These are phyloP conservation scores for Brettanomyces sp. DNA, from an alignment of 805 yeast species.

Conservation along the genomic window DNA sequence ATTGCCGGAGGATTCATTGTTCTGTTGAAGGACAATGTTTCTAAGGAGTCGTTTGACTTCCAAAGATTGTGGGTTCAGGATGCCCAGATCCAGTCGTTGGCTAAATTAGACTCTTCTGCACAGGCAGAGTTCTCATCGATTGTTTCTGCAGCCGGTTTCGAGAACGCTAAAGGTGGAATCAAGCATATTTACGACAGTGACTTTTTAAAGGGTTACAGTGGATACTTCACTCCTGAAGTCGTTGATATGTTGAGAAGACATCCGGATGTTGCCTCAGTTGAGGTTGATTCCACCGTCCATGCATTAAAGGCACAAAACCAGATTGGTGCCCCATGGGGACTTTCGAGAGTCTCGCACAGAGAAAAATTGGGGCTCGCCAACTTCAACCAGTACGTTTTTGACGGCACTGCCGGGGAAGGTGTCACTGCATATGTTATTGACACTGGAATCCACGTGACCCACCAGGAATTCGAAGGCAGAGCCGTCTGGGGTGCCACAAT, in stretches of 20 bases:
- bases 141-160: constrained; percentile 12
- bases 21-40: constrained; percentile 63
- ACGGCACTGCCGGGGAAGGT: constrained; percentile 69
- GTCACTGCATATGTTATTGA: constrained; percentile 84
- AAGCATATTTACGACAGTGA: constrained; percentile 53
- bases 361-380: constrained; percentile 57
- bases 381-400: constrained; percentile 66
- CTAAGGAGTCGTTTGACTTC: constrained; percentile 43
- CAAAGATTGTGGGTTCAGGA: constrained; percentile 62
- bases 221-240: constrained; percentile 68
- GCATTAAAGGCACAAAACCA: constrained; percentile 53
- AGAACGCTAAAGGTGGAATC: constrained; percentile 37
- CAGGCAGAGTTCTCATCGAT: constrained; percentile 23
- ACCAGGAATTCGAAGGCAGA: constrained; percentile 74
- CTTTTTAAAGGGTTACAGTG: constrained; percentile 72
- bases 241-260: constrained; percentile 56
- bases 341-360: constrained; percentile 83
- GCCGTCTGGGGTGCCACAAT: constrained; percentile 81
- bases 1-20: constrained; percentile 77
- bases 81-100: constrained; percentile 35
- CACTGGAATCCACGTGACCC: constrained; percentile 74
- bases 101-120: constrained; percentile 14
- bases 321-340: constrained; percentile 90
- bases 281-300: constrained; percentile 63
- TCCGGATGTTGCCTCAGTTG: constrained; percentile 52